Conservation (phyloP, 1,139 yeast species). For the Debaryomycetaceae sp. region DNA sequence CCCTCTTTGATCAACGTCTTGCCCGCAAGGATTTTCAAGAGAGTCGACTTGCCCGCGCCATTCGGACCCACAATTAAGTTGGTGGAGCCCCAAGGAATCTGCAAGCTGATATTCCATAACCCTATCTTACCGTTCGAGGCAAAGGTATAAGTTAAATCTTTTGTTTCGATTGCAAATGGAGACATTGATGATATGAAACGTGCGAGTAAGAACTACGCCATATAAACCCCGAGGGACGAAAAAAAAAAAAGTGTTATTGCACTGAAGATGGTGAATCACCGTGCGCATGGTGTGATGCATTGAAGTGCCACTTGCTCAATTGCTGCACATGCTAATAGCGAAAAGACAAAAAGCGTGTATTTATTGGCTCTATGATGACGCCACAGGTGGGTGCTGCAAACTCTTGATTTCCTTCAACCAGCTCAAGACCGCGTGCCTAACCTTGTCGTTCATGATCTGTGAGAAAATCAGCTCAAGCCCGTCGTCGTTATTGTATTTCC, state of each 20-base stretch:
- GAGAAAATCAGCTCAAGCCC: constrained; percentile 20
- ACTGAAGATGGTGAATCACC: not conserved
- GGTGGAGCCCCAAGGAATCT: constrained; percentile 67
- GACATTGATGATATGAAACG: constrained; percentile 2
- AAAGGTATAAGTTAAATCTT: constrained; percentile 65
- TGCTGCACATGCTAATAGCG: too few species aligned
- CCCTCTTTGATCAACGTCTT: constrained; percentile 82
- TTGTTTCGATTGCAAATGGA: constrained; percentile 56
- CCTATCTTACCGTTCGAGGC: constrained; percentile 63
- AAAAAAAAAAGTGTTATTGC: constrained; percentile 7
- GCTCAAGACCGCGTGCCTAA: constrained; percentile 22
- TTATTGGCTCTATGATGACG: too few species aligned
- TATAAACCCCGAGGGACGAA: constrained; percentile 16
- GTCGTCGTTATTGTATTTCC: constrained; percentile 25
- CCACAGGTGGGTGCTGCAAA: constrained; percentile 2
- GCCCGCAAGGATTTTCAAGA: constrained; percentile 81
- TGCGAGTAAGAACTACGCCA: too few species aligned
- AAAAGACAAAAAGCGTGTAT: too few species aligned
- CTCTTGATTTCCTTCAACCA: constrained; percentile 25
- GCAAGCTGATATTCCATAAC: constrained; percentile 55
- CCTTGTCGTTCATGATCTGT: constrained; percentile 22
- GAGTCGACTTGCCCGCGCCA: constrained; percentile 95
- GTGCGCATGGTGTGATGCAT: too few species aligned
- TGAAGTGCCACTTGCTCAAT: too few species aligned
- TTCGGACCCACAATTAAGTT: constrained; percentile 86